Evolutionary conservation across 768 basidiomycete species (phyloP).

Genomic region (Leccinum variicolor): DNA sequence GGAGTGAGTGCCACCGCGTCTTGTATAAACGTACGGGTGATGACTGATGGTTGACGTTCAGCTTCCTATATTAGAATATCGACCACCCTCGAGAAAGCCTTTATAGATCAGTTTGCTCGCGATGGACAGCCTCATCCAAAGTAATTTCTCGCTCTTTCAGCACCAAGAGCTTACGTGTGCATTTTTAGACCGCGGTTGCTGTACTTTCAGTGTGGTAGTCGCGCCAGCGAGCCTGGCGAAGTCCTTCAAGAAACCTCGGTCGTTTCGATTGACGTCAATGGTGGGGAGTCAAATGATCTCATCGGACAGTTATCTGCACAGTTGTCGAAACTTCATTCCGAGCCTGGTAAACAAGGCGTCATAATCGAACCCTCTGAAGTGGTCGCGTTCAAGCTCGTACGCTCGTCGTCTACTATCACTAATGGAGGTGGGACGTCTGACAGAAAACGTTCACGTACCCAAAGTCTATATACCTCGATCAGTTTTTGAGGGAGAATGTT

Average conservation of each 20-base stretch:
- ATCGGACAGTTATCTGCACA: slow-evolving; percentile 44
- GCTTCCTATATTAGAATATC: slow-evolving; percentile 49
- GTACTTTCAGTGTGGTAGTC: slow-evolving; percentile 53
- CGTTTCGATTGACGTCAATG: slow-evolving; percentile 51
- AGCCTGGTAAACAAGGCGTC: slow-evolving; percentile 44
- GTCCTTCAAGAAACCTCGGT: slow-evolving; percentile 38
- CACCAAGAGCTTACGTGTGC: slow-evolving; percentile 1
- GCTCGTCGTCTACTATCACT: slow-evolving; percentile 16
- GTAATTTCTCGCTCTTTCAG: slow-evolving; percentile 13
- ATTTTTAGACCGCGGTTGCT: slow-evolving; percentile 40
- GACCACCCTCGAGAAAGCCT: slow-evolving; percentile 42
- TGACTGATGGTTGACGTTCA: slow-evolving; percentile 23
- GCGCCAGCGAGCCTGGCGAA: slow-evolving; percentile 33
- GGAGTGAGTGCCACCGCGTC: slow-evolving; percentile 26
- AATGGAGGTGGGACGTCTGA: slow-evolving; percentile 18
- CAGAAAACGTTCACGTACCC: slow-evolving; percentile 54
- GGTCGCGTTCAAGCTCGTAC: slow-evolving; percentile 52
- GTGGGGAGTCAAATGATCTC: slow-evolving; percentile 49
- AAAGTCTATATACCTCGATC: slow-evolving; percentile 65
- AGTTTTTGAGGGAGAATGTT: slow-evolving; percentile 60
- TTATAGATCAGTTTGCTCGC: slow-evolving; percentile 36
- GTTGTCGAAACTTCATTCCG: slow-evolving; percentile 27
- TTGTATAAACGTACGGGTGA: slow-evolving; percentile 2
- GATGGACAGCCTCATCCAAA: slow-evolving; percentile 31
- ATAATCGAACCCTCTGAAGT: slow-evolving; percentile 64